Conservation (phyloP, 2,329 filamentous ascomycete genomes). For the Trichoderma hamatum region DNA sequence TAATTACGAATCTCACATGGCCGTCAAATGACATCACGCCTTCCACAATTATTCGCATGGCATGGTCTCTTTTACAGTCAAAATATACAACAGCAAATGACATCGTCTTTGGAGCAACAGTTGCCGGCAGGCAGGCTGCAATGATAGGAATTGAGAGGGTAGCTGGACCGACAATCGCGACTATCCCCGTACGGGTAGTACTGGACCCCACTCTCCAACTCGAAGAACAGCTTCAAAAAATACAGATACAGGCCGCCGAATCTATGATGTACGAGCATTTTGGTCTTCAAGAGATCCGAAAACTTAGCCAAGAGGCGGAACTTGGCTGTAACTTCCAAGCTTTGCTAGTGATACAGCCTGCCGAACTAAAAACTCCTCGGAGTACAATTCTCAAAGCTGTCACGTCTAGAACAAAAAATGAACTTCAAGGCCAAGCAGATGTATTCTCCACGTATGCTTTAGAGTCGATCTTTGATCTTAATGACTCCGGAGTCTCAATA, state of each 20-base stretch:
- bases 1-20: background rate
- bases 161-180: background rate
- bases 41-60: constrained; percentile 39
- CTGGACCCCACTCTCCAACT: background rate
- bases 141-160: background rate
- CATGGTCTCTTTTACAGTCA: constrained; percentile 53
- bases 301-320: background rate
- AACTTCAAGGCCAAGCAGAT: background rate
- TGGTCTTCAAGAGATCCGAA: background rate
- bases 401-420: background rate
- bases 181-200: background rate
- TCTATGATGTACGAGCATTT: background rate
- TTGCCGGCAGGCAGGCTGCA: constrained; percentile 27
- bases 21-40: constrained; percentile 9
- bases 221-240: background rate
- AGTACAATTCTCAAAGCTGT: background rate
- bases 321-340: background rate
- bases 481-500: background rate
- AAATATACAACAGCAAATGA: constrained; percentile 48
- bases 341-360: background rate
- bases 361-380: background rate
- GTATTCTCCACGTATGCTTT: background rate
- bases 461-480: background rate
- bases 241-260: background rate
- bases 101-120: constrained; percentile 47